Percentiles rank a stretch among this genome's conserved stretches.
These are phyloP conservation scores for Entomortierella beljakovae DNA, from an alignment of 192 early-diverging fungal genomes.

Conservation along the genomic window DNA sequence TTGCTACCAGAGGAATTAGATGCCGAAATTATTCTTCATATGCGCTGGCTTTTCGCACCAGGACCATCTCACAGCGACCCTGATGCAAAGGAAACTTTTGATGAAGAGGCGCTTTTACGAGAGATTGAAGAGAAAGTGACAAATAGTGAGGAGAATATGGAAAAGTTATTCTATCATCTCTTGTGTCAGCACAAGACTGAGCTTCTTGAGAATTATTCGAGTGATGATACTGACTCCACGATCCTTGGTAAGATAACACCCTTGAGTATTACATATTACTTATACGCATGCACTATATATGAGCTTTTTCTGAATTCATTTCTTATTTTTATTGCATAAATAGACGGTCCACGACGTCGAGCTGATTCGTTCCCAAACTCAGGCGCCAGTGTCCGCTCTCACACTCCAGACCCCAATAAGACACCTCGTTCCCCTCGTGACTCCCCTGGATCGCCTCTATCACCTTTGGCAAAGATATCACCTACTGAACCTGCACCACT, in stretches of 20 bases:
- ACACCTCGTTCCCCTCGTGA: slow-evolving; percentile 17
- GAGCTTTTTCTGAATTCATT: no score
- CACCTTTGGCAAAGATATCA: slow-evolving; percentile 11
- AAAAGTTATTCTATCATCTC: slow-evolving; percentile 49
- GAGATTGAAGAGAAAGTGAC: slow-evolving; percentile 53
- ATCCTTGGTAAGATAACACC: slow-evolving; percentile 11
- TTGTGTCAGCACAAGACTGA: slow-evolving; percentile 52
- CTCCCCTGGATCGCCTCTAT: slow-evolving; percentile 35
- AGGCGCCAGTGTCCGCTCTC: slow-evolving; percentile 23
- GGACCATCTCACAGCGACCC: slow-evolving; percentile 50
- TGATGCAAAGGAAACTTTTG: slow-evolving; percentile 40
- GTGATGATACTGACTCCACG: slow-evolving; percentile 21
- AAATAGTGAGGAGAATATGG: slow-evolving; percentile 44
- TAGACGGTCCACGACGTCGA: slow-evolving; percentile 45
- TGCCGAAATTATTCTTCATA: slow-evolving; percentile 48
- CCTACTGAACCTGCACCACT: slow-evolving; percentile 33
- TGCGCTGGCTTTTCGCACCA: slow-evolving; percentile 52
- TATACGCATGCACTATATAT: background rate
- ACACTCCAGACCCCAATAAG: slow-evolving; percentile 32
- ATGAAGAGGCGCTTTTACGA: slow-evolving; percentile 39
- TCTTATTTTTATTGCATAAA: background rate
- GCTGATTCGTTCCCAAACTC: slow-evolving; percentile 51
- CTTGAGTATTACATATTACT: background rate
- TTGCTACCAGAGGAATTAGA: slow-evolving; percentile 36
- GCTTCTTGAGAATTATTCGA: slow-evolving; percentile 42